Conservation (phyloP, 2,329 filamentous ascomycete genomes). For the Epicoccum sorghinum region DNA sequence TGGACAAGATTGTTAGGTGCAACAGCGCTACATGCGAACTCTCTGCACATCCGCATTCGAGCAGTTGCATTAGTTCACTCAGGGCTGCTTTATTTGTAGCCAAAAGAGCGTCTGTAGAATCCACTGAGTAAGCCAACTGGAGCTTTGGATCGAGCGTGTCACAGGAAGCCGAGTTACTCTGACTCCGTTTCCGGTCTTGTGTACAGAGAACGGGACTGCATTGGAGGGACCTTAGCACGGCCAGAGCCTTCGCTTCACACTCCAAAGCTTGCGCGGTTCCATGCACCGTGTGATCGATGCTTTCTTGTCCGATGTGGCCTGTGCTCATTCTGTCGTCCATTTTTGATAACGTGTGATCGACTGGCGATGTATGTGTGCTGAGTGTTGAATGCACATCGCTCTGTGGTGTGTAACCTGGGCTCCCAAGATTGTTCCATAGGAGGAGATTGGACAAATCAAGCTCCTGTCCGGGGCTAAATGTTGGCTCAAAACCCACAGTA, state of each 20-base stretch:
- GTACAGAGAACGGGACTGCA: neutral
- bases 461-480: neutral
- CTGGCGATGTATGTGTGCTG: neutral
- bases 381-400: neutral
- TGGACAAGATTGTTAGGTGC: neutral
- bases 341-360: neutral
- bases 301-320: neutral
- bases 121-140: neutral
- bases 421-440: neutral
- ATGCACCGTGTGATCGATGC: neutral
- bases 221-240: neutral
- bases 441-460: neutral
- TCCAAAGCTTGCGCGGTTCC: neutral
- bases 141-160: too few relatives aligned
- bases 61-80: neutral
- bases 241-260: neutral
- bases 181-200: neutral
- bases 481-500: neutral
- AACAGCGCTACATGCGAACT: neutral
- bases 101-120: neutral
- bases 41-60: neutral
- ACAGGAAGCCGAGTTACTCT: too few relatives aligned
- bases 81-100: neutral
- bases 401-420: neutral
- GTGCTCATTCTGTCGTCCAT: neutral